Evolutionary conservation across 2,329 filamentous ascomycete species (phyloP).

Genomic region (Penicillium sp.): DNA sequence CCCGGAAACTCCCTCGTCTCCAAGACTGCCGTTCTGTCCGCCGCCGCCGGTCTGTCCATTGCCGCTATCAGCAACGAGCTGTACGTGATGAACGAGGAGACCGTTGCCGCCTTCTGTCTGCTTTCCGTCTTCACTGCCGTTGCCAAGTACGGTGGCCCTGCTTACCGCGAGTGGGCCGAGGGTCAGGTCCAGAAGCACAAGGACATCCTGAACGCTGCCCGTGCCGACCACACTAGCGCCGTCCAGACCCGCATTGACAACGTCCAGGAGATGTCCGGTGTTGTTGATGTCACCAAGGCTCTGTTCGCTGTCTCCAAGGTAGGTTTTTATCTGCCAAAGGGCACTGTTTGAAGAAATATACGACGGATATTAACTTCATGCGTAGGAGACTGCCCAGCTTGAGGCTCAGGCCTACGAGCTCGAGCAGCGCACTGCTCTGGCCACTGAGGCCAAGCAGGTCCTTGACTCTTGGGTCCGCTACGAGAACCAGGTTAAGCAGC

Average conservation of each 20-base stretch:
- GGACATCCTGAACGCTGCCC: conserved; percentile 89
- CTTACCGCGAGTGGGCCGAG: conserved; percentile 91
- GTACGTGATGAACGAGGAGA: conserved; percentile 99
- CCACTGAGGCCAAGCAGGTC: conserved; percentile 88
- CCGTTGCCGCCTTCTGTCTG: conserved; percentile 88
- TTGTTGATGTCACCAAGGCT: conserved; percentile 95
- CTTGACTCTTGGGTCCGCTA: conserved; percentile 99
- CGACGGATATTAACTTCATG: conserved; percentile 6
- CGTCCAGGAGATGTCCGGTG: conserved; percentile 90
- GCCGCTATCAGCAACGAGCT: conserved; percentile 99
- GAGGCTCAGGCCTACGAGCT: conserved; percentile 96
- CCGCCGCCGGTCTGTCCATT: conserved; percentile 82
- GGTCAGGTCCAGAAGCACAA: conserved; percentile 88
- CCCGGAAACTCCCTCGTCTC: conserved; percentile 89
- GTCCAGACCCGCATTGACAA: conserved; percentile 92
- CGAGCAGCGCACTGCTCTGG: conserved; percentile 91
- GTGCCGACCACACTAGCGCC: conserved; percentile 90
- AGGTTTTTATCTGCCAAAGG: conserved; percentile 23
- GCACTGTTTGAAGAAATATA: background rate
- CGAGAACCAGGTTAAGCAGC: conserved; percentile 97
- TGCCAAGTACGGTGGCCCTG: conserved; percentile 89
- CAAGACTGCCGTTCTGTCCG: conserved; percentile 96
- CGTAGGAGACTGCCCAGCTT: conserved; percentile 90
- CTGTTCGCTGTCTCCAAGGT: conserved; percentile 99
- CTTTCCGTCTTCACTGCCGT: conserved; percentile 89